Base-by-base conservation (phyloP, 106 monocot species). In the Acorus calamus region DNA sequence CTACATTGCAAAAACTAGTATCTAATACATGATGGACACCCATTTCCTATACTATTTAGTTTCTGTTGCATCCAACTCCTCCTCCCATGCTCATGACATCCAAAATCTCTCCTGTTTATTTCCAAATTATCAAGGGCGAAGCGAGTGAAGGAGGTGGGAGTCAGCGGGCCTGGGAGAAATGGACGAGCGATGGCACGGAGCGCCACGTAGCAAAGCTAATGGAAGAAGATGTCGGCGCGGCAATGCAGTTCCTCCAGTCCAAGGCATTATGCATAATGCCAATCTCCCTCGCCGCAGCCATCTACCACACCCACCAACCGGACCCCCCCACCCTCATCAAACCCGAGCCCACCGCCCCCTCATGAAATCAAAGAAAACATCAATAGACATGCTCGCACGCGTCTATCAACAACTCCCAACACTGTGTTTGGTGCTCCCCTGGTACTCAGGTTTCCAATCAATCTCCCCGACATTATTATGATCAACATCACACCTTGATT, bases 191-290 rank as follows among this genome's bases (percentile, higher is more conserved):
- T 55, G 88, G 88, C 64, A 84, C 81, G 2, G 81, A 78, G 44
- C 55, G 77, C 46, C 84, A 81, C 52, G 78, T 88, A 41, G 81
- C 83, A 55, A 76, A 84, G 46, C 83, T 88, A 9, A 84, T 84
- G 81, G 88, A 84, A 74, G 83, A 88, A 68, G 81, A 78, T 48
- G 65, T 84, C 2, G 84, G 84, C 0, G 72, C 80, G 10, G 84
- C 88, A 43, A 81, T 84, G 84, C 84, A 78, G 52, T 81, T 81
- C 57, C 80, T 88, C 69, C 81, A 81, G 66, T 84, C 84, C 10
- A 84, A 84, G 65, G 73, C 83, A 50, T 78, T 84, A 44, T 81
- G 80, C 75, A 78, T 81, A 45, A 88, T 88, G 88, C 78, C 81
- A 41, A 78, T 84, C 51, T 81, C 80, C 1, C 71, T 81, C 6